A percentile compares a stretch with the other conserved stretches of the same genome.
These are phyloP conservation scores for Vitis hybrid DNA, from an alignment of 177 flowering plant genomes.

Conservation along the genomic window DNA sequence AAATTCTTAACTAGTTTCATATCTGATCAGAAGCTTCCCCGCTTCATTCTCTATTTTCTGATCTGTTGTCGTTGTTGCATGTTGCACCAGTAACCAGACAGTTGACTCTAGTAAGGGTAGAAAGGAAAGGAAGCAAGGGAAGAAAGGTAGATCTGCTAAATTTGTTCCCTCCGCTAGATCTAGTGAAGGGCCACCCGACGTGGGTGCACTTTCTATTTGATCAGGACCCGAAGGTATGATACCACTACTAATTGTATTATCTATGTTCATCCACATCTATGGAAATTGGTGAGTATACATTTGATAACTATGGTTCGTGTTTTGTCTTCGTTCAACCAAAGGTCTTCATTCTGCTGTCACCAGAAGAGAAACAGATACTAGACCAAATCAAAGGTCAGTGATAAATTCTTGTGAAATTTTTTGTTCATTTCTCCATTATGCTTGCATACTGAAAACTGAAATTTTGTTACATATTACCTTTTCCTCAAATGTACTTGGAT, in stretches of 20 bases:
- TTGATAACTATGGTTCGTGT: not conserved
- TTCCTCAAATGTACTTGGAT: not conserved
- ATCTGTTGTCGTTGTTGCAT: not conserved
- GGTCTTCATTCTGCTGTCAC: not conserved
- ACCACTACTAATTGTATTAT: too few relatives aligned
- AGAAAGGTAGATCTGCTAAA: constrained; percentile 35
- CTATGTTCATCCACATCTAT: too few relatives aligned
- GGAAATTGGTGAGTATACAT: not conserved
- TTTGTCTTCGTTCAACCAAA: not conserved
- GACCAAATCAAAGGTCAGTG: not conserved
- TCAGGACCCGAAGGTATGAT: not conserved
- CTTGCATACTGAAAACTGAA: not conserved
- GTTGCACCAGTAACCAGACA: constrained; percentile 37
- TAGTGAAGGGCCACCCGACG: constrained; percentile 46
- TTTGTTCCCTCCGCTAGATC: constrained; percentile 18
- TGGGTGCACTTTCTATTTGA: constrained; percentile 77
- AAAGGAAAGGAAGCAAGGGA: constrained; percentile 44
- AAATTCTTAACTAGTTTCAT: not conserved
- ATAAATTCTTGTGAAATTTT: not conserved
- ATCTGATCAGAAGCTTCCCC: too few relatives aligned
- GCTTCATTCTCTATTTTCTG: too few relatives aligned
- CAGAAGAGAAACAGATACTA: not conserved
- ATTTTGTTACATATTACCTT: not conserved
- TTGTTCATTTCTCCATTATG: not conserved
- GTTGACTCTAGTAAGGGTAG: constrained; percentile 35